These are phyloP conservation scores for Nitzschia sp. DNA, from an alignment of 108 stramenopile genomes.

Conservation along the genomic window DNA sequence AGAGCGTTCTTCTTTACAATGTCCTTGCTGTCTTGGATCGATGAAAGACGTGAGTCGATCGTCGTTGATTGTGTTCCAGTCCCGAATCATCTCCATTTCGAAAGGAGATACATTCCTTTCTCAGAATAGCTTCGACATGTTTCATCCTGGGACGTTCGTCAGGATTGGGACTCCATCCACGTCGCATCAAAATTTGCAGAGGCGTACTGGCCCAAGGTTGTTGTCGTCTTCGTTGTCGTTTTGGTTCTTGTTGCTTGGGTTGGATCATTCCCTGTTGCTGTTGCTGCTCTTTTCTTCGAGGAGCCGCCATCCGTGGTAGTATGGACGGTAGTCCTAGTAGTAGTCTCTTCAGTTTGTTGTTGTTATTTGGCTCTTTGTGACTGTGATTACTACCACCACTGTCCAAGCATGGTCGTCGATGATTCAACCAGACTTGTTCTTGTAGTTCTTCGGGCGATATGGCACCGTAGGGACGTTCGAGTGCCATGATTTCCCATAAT, in stretches of 20 bases:
- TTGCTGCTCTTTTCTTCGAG: not conserved
- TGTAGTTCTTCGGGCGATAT: not conserved
- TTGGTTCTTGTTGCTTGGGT: not conserved
- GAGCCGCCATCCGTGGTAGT: not conserved
- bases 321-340: too few species aligned
- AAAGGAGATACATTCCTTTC: constrained; percentile 7
- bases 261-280: not conserved
- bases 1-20: too few species aligned
- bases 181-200: constrained; percentile 11
- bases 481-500: constrained; percentile 65
- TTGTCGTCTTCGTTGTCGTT: not conserved
- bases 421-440: constrained; percentile 2
- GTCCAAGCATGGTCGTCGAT: not conserved
- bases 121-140: constrained; percentile 4
- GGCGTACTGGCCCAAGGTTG: not conserved
- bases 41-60: constrained; percentile 31
- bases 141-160: constrained; percentile 4
- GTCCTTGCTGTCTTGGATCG: not conserved
- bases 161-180: constrained; percentile 13
- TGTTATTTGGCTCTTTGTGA: not conserved
- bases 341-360: not conserved
- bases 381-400: not conserved
- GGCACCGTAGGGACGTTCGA: constrained; percentile 45
- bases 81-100: constrained; percentile 15
- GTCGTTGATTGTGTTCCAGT: constrained; percentile 25